Percentiles rank a stretch among this genome's conserved stretches.
These are phyloP conservation scores for Actinidia arguta DNA, from an alignment of 179 eudicot species.

Conservation along the genomic window DNA sequence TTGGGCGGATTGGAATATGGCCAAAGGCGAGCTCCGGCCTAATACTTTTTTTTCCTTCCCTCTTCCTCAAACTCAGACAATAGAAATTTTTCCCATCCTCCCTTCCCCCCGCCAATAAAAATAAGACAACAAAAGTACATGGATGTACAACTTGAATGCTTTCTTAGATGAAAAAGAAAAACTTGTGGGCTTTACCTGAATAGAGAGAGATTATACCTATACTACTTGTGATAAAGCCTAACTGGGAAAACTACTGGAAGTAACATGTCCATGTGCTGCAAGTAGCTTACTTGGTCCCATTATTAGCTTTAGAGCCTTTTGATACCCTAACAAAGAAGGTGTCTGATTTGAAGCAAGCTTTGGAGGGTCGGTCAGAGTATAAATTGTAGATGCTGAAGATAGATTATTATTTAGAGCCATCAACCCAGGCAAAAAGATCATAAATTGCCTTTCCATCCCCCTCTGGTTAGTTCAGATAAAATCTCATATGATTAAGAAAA, in stretches of 20 bases:
- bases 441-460: no score
- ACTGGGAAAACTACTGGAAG: conserved; percentile 42
- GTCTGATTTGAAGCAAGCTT: conserved; percentile 55
- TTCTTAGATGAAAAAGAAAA: background rate
- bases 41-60: no score
- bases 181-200: background rate
- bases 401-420: no score
- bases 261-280: conserved; percentile 35
- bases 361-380: conserved; percentile 35
- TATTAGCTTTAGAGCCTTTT: conserved; percentile 49
- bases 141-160: background rate
- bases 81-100: no score
- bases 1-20: no score
- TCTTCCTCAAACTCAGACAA: no score
- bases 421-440: no score
- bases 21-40: no score
- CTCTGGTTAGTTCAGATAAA: no score
- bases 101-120: no score
- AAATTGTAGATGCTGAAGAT: no score
- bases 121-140: background rate
- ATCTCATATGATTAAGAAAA: no score
- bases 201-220: conserved; percentile 46
- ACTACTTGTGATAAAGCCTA: conserved; percentile 46
- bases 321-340: conserved; percentile 40
- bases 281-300: conserved; percentile 62